A percentile compares a stretch with the other conserved stretches of the same genome.
These are phyloP conservation scores for Fusarium hostae DNA, from an alignment of 2,329 filamentous ascomycete species.

Conservation along the genomic window DNA sequence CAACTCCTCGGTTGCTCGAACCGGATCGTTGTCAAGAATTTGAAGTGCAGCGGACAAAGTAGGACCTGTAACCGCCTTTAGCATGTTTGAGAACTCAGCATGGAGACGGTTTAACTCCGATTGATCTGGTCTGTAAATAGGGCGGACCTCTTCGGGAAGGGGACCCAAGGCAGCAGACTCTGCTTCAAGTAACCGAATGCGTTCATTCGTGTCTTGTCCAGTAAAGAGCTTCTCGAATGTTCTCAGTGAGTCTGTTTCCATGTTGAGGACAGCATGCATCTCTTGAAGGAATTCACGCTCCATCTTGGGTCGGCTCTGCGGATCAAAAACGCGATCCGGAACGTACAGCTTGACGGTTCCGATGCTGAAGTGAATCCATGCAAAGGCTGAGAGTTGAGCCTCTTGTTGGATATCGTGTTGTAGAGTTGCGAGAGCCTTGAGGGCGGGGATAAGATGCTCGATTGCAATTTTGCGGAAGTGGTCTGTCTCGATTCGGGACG, in stretches of 20 bases:
- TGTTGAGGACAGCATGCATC: constrained; percentile 64
- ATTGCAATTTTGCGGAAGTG: constrained; percentile 53
- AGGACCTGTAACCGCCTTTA: constrained; percentile 70
- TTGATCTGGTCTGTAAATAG: constrained; percentile 75
- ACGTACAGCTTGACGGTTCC: constrained; percentile 83
- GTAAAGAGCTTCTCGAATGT: constrained; percentile 75
- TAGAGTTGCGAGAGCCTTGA: constrained; percentile 55
- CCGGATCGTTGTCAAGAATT: constrained; percentile 38
- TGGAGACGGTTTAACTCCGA: constrained; percentile 80
- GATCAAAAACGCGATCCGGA: constrained; percentile 88
- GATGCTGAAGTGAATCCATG: constrained; percentile 81
- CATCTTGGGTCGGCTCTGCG: constrained; percentile 73
- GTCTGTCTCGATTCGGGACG: constrained; percentile 43
- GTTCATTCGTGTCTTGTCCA: constrained; percentile 74
- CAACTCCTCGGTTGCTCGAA: constrained; percentile 52
- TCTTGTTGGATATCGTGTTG: constrained; percentile 30
- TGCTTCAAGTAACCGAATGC: constrained; percentile 70
- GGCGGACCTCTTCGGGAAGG: constrained; percentile 70
- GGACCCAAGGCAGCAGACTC: constrained; percentile 73
- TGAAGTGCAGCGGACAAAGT: constrained; percentile 53
- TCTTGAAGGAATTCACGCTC: constrained; percentile 69
- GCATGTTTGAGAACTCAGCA: constrained; percentile 81
- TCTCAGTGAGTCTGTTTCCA: constrained; percentile 69
- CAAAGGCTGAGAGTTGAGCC: constrained; percentile 58
- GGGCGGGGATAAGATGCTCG: constrained; percentile 58